A percentile compares a stretch with the other conserved stretches of the same genome.
Conservation (phyloP, 2,329 filamentous ascomycete species). For the Xylaria sp. region DNA sequence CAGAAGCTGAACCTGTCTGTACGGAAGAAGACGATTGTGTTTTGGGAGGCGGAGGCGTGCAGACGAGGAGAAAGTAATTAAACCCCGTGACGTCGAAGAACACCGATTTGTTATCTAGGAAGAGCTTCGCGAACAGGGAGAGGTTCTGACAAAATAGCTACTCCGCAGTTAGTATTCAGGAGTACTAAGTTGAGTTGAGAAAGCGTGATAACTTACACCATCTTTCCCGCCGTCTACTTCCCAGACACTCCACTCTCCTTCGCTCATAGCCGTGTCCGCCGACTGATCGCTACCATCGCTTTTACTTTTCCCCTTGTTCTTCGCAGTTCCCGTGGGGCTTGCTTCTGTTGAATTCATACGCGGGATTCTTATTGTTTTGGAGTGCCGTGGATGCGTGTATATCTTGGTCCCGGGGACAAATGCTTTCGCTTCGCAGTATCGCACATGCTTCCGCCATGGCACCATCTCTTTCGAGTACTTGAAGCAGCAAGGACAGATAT, state of each 20-base stretch:
- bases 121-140: constrained; percentile 95
- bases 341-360: constrained; percentile 22
- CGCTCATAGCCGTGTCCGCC: constrained; percentile 60
- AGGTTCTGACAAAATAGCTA: constrained; percentile 93
- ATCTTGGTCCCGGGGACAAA: constrained; percentile 75
- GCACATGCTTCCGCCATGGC: constrained; percentile 68
- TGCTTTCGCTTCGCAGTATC: constrained; percentile 64
- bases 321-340: constrained; percentile 44
- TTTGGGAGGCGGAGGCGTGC: constrained; percentile 62
- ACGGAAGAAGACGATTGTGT: constrained; percentile 3
- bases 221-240: constrained; percentile 92
- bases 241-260: constrained; percentile 86
- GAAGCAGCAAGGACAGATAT: constrained; percentile 93
- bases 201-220: constrained; percentile 62
- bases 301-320: constrained; percentile 54
- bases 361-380: constrained; percentile 54
- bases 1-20: background rate
- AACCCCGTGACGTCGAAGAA: constrained; percentile 97
- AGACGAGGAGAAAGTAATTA: constrained; percentile 91
- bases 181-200: background rate
- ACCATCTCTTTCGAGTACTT: constrained; percentile 80
- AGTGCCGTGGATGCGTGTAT: constrained; percentile 71
- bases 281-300: constrained; percentile 50
- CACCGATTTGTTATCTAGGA: constrained; percentile 97
- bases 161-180: constrained; percentile 14